Conservation (phyloP, 345 rosid genomes). For the Noccaea caerulescens region DNA sequence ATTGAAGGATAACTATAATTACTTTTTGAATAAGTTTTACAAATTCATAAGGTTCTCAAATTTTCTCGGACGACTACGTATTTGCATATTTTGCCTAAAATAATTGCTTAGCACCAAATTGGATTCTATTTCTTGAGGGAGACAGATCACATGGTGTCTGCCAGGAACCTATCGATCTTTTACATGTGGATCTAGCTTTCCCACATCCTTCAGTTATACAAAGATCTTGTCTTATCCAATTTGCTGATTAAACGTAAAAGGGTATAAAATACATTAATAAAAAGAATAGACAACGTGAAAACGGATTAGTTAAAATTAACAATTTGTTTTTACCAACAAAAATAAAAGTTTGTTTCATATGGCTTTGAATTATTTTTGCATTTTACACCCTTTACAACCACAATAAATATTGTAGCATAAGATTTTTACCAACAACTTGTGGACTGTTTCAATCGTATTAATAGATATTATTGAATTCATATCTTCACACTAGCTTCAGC, state of each 20-base stretch:
- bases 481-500: not conserved
- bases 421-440: not conserved
- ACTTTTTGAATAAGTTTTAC: not conserved
- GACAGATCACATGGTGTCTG: slow-evolving; percentile 22
- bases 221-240: slow-evolving; percentile 37
- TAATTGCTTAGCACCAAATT: slow-evolving; percentile 25
- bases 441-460: not conserved
- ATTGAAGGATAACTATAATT: slow-evolving; percentile 18
- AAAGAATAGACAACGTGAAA: no score
- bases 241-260: slow-evolving; percentile 8
- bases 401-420: not conserved
- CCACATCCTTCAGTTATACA: slow-evolving; percentile 33
- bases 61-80: not conserved
- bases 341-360: no score
- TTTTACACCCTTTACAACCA: not conserved
- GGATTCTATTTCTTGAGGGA: slow-evolving; percentile 25
- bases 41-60: slow-evolving; percentile 23
- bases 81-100: not conserved
- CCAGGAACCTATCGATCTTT: slow-evolving; percentile 24
- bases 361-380: not conserved
- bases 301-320: no score
- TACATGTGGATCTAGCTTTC: slow-evolving; percentile 40
- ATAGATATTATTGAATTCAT: not conserved
- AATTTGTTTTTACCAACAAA: no score
- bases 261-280: not conserved